Percentiles rank a stretch among this genome's conserved stretches.
These are phyloP conservation scores for Globisporangium okanoganense DNA, from an alignment of 352 stramenopile genomes.

Conservation along the genomic window DNA sequence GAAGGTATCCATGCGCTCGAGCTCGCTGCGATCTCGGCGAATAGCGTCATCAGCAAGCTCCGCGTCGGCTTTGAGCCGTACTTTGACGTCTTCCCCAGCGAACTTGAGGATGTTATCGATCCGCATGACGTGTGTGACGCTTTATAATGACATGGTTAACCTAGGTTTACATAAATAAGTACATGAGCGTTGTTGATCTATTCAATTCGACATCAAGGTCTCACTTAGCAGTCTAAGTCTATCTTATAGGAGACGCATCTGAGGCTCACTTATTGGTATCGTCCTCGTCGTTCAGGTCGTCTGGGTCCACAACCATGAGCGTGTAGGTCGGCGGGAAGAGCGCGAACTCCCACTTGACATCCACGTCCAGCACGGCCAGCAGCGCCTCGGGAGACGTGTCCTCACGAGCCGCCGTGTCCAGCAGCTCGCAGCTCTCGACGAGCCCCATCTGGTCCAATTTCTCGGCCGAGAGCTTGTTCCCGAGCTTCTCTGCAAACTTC, in stretches of 20 bases:
- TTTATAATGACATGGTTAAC: not conserved
- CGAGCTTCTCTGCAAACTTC: conserved; percentile 50
- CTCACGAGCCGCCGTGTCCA: conserved; percentile 21
- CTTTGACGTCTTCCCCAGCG: conserved; percentile 29
- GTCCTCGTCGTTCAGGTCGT: conserved; percentile 17
- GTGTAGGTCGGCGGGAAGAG: conserved; percentile 29
- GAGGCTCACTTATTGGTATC: not conserved
- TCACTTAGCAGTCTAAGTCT: not conserved
- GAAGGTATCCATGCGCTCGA: conserved; percentile 18
- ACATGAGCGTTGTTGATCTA: not conserved
- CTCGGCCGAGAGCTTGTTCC: conserved; percentile 6
- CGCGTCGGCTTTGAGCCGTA: conserved; percentile 20
- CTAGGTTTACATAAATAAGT: not conserved
- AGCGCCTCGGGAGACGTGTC: conserved; percentile 7
- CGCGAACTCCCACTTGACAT: conserved; percentile 27
- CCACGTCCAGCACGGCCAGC: conserved; percentile 33
- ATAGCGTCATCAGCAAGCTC: conserved; percentile 14
- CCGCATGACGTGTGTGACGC: conserved; percentile 20
- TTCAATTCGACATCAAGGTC: not conserved
- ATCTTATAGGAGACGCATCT: not conserved
- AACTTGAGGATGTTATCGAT: conserved; percentile 28
- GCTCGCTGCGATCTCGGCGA: conserved; percentile 5
- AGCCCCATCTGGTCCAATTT: conserved; percentile 18
- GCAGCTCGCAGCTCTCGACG: conserved; percentile 23
- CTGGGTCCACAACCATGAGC: conserved; percentile 37